Conservation (phyloP, 805 yeast genomes). For the Lipomyces lipofer region DNA sequence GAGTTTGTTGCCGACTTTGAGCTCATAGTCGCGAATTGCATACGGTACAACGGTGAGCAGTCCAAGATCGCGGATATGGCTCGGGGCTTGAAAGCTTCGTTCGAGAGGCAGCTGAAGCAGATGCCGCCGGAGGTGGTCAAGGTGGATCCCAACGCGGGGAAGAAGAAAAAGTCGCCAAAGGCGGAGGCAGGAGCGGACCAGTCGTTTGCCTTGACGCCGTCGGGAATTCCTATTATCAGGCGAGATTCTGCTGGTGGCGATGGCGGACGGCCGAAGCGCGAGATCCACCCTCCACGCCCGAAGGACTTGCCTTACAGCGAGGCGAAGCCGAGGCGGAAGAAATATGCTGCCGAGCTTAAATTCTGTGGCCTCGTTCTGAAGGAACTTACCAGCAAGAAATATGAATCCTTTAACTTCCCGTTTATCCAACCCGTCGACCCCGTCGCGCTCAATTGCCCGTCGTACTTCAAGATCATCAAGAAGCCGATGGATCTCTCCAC, state of each 20-base stretch:
- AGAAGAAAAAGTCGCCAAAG: slow-evolving; percentile 33
- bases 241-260: slow-evolving; percentile 59
- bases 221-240: slow-evolving; percentile 64
- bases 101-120: slow-evolving; percentile 88
- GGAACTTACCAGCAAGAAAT: slow-evolving; percentile 80
- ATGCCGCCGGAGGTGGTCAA: slow-evolving; percentile 61
- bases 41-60: slow-evolving; percentile 78
- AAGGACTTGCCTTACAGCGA: slow-evolving; percentile 86
- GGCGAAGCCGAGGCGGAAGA: slow-evolving; percentile 86
- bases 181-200: slow-evolving; percentile 27
- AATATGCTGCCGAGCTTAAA: slow-evolving; percentile 82
- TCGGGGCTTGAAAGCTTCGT: slow-evolving; percentile 82
- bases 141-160: slow-evolving; percentile 26
- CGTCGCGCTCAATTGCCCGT: slow-evolving; percentile 87
- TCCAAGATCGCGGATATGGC: slow-evolving; percentile 91
- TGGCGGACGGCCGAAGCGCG: slow-evolving; percentile 82
- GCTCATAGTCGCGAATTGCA: slow-evolving; percentile 80
- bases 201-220: slow-evolving; percentile 41
- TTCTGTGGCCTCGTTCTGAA: slow-evolving; percentile 80
- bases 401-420: slow-evolving; percentile 82
- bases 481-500: slow-evolving; percentile 96
- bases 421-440: slow-evolving; percentile 94
- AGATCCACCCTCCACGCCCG: slow-evolving; percentile 94
- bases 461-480: slow-evolving; percentile 81
- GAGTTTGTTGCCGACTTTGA: slow-evolving; percentile 67